phyloP scores from a whole-genome alignment of 345 rosid species.

The Eutrema yunnanense region DNA sequence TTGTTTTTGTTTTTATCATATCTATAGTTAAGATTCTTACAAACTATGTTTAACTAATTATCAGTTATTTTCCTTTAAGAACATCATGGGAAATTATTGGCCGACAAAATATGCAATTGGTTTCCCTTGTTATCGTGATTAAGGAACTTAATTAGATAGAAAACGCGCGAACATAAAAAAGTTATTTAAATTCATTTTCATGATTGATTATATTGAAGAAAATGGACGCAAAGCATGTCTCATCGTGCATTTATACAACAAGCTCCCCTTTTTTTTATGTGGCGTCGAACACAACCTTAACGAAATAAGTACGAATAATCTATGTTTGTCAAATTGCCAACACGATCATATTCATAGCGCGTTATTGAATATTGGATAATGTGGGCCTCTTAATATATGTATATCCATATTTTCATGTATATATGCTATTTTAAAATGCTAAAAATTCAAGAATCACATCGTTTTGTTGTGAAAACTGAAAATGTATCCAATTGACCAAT shows the following conservation, averaged over 20 bases:
- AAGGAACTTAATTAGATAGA: background rate
- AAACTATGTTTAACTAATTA: slow-evolving; percentile 14
- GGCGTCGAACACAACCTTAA: slow-evolving; percentile 24
- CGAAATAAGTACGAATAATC: slow-evolving; percentile 17
- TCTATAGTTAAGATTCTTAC: slow-evolving; percentile 4
- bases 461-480: background rate
- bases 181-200: background rate
- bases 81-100: slow-evolving; percentile 15
- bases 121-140: slow-evolving; percentile 4
- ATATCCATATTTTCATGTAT: background rate
- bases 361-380: slow-evolving; percentile 5
- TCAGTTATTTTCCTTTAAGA: background rate
- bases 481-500: background rate
- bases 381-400: background rate
- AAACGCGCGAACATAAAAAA: background rate
- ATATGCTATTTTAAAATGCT: background rate
- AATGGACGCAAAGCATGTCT: slow-evolving; percentile 17
- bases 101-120: slow-evolving; percentile 26
- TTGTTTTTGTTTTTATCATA: background rate
- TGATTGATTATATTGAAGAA: slow-evolving; percentile 4
- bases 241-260: background rate
- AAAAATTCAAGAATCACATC: background rate
- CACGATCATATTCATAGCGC: slow-evolving; percentile 11
- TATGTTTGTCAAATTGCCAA: slow-evolving; percentile 15
- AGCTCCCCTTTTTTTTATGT: slow-evolving; percentile 1